Evolutionary conservation across 139 green algal species (phyloP).

Genomic region (Tetradesmus lagerheimii): DNA sequence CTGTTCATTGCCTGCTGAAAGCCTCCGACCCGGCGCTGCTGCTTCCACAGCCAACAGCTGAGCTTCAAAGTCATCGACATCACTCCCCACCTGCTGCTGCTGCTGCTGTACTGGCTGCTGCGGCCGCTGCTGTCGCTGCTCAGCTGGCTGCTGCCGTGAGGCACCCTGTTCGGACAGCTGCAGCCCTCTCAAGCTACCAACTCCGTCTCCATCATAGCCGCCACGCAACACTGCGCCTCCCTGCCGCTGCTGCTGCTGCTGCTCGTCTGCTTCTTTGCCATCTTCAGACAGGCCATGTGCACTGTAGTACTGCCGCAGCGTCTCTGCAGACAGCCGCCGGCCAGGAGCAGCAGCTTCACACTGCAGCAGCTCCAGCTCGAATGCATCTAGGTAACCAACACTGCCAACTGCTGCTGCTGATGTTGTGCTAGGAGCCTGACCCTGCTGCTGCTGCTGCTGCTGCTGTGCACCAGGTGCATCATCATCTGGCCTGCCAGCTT

Average conservation of each 20-base stretch:
- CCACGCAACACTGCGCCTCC: not conserved
- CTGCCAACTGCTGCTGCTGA: constrained; percentile 7
- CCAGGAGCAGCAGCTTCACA: constrained; percentile 20
- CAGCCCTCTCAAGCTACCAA: not conserved
- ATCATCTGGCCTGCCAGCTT: not conserved
- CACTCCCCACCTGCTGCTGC: not conserved
- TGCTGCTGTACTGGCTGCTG: not conserved
- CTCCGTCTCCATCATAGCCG: not conserved
- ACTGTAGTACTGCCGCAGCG: not conserved
- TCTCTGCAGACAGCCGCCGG: constrained; percentile 7
- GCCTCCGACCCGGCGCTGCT: constrained; percentile 4
- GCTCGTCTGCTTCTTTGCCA: not conserved
- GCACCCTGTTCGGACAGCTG: not conserved
- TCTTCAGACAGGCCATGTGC: not conserved
- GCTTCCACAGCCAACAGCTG: constrained; percentile 7
- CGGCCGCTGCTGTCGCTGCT: not conserved
- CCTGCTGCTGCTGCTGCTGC: constrained; percentile 20
- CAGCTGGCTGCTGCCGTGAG: not conserved
- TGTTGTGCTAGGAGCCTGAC: not conserved
- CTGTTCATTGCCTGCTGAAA: not conserved
- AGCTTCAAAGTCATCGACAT: constrained; percentile 2
- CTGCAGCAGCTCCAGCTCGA: constrained; percentile 27
- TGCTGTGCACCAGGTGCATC: not conserved
- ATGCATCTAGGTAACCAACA: not conserved
- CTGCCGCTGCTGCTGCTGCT: constrained; percentile 8